A percentile compares a stretch with the other conserved stretches of the same genome.
Conservation (phyloP, 2,329 filamentous ascomycete genomes). For the Epichloe uncinata region DNA sequence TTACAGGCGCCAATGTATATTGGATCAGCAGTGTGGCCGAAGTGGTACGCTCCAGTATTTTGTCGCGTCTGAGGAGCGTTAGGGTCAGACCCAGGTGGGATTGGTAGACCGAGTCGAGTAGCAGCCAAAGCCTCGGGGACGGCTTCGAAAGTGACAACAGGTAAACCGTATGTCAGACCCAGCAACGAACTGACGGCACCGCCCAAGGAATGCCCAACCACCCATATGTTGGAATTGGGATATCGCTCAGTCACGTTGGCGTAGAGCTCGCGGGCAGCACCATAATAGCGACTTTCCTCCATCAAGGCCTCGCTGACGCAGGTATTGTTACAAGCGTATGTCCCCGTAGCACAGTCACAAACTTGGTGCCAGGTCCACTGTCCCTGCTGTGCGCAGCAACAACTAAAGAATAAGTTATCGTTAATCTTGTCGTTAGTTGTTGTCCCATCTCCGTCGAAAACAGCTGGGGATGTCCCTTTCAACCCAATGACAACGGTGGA, state of each 20-base stretch:
- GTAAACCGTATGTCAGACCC: conserved; percentile 79
- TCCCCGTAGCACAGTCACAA: conserved; percentile 79
- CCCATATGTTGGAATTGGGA: conserved; percentile 72
- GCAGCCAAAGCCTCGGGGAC: conserved; percentile 84
- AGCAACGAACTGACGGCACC: conserved; percentile 81
- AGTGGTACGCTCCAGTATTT: conserved; percentile 72
- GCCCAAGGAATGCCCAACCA: conserved; percentile 84
- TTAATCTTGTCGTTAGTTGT: conserved; percentile 97
- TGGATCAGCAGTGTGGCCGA: conserved; percentile 91
- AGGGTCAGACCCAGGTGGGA: conserved; percentile 66
- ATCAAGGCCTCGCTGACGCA: conserved; percentile 65
- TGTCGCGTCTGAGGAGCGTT: conserved; percentile 55
- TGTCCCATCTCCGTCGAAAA: conserved; percentile 94
- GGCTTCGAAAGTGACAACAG: conserved; percentile 85
- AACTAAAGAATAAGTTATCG: conserved; percentile 96
- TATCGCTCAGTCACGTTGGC: conserved; percentile 86
- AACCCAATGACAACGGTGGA: conserved; percentile 80
- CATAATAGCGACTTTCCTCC: conserved; percentile 84
- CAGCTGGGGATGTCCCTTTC: conserved; percentile 79
- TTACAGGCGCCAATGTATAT: conserved; percentile 92
- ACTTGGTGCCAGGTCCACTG: conserved; percentile 84
- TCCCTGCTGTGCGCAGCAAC: conserved; percentile 89
- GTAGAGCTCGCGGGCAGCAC: conserved; percentile 77
- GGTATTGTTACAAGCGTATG: conserved; percentile 85
- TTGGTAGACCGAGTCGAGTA: conserved; percentile 69